Conservation (phyloP, 805 yeast genomes). For the Yueomyces sinensis region DNA sequence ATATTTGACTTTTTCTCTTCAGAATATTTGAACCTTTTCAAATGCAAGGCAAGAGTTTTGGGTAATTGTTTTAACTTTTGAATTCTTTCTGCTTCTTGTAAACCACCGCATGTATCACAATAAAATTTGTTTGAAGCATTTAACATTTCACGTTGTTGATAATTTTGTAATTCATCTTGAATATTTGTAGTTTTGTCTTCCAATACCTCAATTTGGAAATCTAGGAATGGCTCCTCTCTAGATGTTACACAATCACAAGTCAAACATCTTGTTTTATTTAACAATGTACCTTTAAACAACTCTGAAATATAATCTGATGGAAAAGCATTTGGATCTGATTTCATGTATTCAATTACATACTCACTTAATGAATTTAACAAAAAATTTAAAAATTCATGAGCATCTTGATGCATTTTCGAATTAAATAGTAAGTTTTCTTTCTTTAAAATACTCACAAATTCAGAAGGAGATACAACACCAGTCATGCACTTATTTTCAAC, state of each 20-base stretch:
- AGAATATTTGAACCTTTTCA: constrained; percentile 85
- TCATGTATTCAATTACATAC: constrained; percentile 13
- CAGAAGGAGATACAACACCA: constrained; percentile 78
- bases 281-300: constrained; percentile 71
- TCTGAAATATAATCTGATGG: constrained; percentile 42
- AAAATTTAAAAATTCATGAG: constrained; percentile 90
- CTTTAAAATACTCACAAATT: constrained; percentile 63
- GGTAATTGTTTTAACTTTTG: constrained; percentile 74
- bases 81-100: constrained; percentile 89
- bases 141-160: constrained; percentile 74
- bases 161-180: constrained; percentile 31
- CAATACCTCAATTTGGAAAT: constrained; percentile 73
- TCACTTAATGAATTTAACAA: constrained; percentile 63
- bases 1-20: constrained; percentile 72
- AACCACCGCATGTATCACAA: constrained; percentile 79
- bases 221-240: constrained; percentile 77
- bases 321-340: constrained; percentile 1
- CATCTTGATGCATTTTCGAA: constrained; percentile 94
- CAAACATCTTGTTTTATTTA: constrained; percentile 80
- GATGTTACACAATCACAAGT: constrained; percentile 75
- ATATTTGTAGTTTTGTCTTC: constrained; percentile 61
- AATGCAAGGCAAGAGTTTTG: constrained; percentile 63
- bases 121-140: constrained; percentile 82
- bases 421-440: constrained; percentile 75
- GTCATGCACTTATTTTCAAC: constrained; percentile 51